Conservation (phyloP, 2,329 filamentous ascomycete species). For the Monosporascus sp. region DNA sequence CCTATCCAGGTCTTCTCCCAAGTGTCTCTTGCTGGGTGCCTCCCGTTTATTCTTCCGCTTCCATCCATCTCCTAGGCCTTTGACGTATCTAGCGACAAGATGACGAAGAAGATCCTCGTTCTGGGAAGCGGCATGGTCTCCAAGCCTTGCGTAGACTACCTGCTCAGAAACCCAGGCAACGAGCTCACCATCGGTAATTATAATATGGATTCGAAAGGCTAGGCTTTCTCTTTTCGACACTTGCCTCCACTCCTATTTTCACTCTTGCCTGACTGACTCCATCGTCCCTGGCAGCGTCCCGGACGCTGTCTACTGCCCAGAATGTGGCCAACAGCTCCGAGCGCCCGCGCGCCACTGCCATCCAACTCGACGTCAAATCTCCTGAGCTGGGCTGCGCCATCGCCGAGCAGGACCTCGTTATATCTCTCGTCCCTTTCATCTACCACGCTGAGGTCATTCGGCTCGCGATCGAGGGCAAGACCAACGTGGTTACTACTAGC, state of each 20-base stretch:
- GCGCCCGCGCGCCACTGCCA: not conserved
- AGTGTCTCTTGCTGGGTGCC: too few relatives aligned
- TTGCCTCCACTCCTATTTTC: too few relatives aligned
- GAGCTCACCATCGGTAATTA: conserved; percentile 12
- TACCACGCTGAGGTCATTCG: conserved; percentile 50
- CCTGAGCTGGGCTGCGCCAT: conserved; percentile 10
- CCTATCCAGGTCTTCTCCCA: too few relatives aligned
- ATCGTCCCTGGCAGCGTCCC: not conserved
- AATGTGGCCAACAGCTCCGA: not conserved
- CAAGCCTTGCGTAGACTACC: not conserved
- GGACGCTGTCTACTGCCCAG: not conserved
- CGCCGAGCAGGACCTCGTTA: conserved; percentile 13
- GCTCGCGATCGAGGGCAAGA: conserved; percentile 63
- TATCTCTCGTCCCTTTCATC: conserved; percentile 20
- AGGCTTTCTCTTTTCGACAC: not conserved
- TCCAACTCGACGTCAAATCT: conserved; percentile 1
- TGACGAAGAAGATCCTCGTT: too few relatives aligned
- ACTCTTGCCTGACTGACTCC: not conserved
- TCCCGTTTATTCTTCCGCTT: too few relatives aligned
- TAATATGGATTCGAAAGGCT: not conserved
- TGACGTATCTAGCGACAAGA: too few relatives aligned
- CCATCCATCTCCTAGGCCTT: too few relatives aligned
- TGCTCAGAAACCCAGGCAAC: conserved; percentile 8
- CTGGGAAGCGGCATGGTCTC: too few relatives aligned
- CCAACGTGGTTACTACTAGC: conserved; percentile 70